phyloP scores from a whole-genome alignment of 306 rosid species.

The Cotoneaster glaucophyllus region DNA sequence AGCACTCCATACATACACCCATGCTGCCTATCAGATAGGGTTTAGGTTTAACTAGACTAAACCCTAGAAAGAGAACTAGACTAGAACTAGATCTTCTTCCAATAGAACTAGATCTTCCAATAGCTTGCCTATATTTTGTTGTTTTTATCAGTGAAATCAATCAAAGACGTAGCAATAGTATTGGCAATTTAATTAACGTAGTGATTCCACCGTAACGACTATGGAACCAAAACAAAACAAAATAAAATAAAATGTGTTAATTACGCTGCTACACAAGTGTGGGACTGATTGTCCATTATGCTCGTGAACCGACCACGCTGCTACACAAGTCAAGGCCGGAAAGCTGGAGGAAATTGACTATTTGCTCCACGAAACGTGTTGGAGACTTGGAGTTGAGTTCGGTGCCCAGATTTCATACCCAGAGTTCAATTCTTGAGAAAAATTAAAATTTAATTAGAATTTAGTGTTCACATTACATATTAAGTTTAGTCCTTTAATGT shows the following conservation, averaged over 20 bases:
- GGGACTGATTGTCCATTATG: neutral
- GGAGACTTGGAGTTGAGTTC: neutral
- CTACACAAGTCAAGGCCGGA: neutral
- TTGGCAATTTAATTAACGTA: neutral
- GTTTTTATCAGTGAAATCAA: neutral
- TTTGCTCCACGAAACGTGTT: neutral
- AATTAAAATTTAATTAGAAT: too few relatives aligned
- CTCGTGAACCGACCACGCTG: neutral
- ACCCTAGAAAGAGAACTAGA: too few relatives aligned
- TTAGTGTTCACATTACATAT: too few relatives aligned
- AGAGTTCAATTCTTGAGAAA: too few relatives aligned
- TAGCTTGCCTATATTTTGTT: neutral
- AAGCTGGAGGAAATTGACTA: neutral
- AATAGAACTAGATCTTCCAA: too few relatives aligned
- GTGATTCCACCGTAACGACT: neutral
- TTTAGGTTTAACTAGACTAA: too few relatives aligned
- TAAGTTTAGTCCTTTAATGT: too few relatives aligned
- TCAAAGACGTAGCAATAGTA: neutral
- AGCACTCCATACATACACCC: too few relatives aligned
- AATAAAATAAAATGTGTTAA: rapidly evolving
- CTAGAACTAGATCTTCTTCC: too few relatives aligned
- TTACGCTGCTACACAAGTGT: too few relatives aligned
- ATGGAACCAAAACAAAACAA: neutral
- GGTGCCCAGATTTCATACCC: neutral
- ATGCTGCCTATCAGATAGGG: too few relatives aligned